Conservation (phyloP, 306 rosid species). For the Corylus americana region DNA sequence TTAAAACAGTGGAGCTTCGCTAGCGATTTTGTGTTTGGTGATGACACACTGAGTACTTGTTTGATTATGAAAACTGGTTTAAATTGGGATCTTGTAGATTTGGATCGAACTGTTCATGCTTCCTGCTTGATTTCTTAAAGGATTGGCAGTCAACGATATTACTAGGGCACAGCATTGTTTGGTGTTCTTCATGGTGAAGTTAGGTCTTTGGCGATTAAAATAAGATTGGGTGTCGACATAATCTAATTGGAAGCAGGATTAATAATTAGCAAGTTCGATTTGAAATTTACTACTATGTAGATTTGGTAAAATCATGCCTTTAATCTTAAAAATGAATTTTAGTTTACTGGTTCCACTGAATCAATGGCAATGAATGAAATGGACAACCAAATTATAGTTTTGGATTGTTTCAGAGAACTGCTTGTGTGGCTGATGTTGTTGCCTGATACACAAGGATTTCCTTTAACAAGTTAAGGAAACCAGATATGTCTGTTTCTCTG, state of each 20-base stretch:
- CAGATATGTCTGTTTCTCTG: neutral
- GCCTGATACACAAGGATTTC: no score
- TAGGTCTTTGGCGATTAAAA: neutral
- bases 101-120: neutral
- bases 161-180: neutral
- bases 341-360: no score
- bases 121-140: neutral
- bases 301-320: neutral
- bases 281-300: neutral
- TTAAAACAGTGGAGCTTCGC: neutral
- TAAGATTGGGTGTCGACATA: neutral
- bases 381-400: no score
- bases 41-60: neutral
- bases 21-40: neutral
- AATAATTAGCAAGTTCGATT: neutral
- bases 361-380: no score
- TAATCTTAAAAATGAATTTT: no score
- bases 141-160: neutral
- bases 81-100: neutral
- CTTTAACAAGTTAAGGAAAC: no score
- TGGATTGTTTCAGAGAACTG: no score
- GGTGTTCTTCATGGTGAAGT: neutral
- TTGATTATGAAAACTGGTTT: neutral
- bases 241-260: neutral
- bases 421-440: no score